A percentile compares a stretch with the other conserved stretches of the same genome.
Conservation (phyloP, 768 basidiomycete genomes). For the Clavulina sp. region DNA sequence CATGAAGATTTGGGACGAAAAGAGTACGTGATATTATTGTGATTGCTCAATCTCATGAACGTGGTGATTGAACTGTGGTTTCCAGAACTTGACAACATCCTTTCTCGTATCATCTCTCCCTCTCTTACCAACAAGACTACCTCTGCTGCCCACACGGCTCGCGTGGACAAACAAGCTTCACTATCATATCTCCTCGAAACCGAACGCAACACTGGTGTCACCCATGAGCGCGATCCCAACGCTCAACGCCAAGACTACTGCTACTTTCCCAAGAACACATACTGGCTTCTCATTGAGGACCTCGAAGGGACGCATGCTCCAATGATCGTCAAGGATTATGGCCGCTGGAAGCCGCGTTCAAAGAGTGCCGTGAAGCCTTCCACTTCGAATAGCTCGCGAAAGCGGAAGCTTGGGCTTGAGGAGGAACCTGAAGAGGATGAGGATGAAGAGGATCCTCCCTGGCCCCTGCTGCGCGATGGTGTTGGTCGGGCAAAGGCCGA, state of each 20-base stretch:
- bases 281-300: constrained; percentile 87
- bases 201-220: constrained; percentile 68
- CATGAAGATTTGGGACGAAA: constrained; percentile 75
- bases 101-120: constrained; percentile 14
- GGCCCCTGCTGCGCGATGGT: not conserved
- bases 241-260: constrained; percentile 74
- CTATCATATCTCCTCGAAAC: constrained; percentile 37
- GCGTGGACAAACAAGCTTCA: not conserved
- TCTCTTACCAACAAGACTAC: constrained; percentile 17
- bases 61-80: not conserved
- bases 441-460: not conserved
- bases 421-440: not conserved
- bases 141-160: not conserved
- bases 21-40: constrained; percentile 18
- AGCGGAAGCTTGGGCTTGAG: not conserved
- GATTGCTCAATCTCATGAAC: not conserved
- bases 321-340: constrained; percentile 69
- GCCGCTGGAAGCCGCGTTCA: constrained; percentile 23
- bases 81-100: constrained; percentile 23
- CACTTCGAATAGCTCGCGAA: not conserved
- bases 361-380: constrained; percentile 17
- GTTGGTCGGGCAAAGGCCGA: not conserved
- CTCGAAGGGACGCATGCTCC: constrained; percentile 68
- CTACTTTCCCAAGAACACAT: constrained; percentile 62
- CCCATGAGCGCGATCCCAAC: constrained; percentile 78